phyloP scores from a whole-genome alignment of 2,329 filamentous ascomycete genomes.

The Magnaporthiopsis incrustans region DNA sequence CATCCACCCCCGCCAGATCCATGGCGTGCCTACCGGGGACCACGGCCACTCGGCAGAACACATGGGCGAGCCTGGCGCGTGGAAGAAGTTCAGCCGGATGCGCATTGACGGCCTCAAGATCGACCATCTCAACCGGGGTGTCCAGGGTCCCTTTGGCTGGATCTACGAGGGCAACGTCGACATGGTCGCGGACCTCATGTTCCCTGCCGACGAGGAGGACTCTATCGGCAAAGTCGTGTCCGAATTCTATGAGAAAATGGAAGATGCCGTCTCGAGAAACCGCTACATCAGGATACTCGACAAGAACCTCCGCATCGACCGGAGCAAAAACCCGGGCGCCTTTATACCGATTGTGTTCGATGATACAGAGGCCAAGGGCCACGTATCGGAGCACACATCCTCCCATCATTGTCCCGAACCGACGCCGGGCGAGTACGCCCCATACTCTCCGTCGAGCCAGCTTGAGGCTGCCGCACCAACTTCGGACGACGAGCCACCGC shows the following conservation, averaged over 20 bases:
- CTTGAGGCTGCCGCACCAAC: slow-evolving; percentile 10
- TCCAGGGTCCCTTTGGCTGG: slow-evolving; percentile 93
- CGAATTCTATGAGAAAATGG: slow-evolving; percentile 94
- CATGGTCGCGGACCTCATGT: slow-evolving; percentile 91
- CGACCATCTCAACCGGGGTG: slow-evolving; percentile 88
- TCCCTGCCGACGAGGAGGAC: slow-evolving; percentile 80
- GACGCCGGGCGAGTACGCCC: not conserved
- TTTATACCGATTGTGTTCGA: not conserved
- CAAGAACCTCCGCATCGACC: slow-evolving; percentile 22
- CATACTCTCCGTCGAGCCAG: not conserved
- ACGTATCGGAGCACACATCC: not conserved
- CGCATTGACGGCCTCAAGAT: slow-evolving; percentile 91
- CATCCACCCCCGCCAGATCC: slow-evolving; percentile 87
- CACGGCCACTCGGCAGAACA: slow-evolving; percentile 40
- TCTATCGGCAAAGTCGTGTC: slow-evolving; percentile 89
- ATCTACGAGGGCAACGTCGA: slow-evolving; percentile 96
- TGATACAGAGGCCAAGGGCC: not conserved
- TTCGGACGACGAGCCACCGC: slow-evolving; percentile 49
- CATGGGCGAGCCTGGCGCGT: slow-evolving; percentile 60
- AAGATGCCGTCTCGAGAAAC: slow-evolving; percentile 81
- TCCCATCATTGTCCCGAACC: not conserved
- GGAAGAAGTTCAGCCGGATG: slow-evolving; percentile 93
- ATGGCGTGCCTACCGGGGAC: slow-evolving; percentile 63
- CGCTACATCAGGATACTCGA: slow-evolving; percentile 54
- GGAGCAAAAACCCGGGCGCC: not conserved